Conservation (phyloP, 441 rosid species). For the Pelargonium myrrhifolium region DNA sequence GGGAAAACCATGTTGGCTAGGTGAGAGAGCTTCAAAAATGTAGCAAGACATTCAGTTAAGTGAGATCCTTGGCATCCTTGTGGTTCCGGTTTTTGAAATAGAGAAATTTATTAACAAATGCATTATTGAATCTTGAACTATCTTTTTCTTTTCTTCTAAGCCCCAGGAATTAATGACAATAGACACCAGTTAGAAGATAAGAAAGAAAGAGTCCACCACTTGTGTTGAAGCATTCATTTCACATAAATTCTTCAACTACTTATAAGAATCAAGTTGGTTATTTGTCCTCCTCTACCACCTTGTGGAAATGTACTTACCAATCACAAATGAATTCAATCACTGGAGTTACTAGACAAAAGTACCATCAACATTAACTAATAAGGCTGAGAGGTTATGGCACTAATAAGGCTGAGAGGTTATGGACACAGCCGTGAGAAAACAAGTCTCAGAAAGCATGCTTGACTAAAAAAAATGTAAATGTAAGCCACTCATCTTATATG, state of each 20-base stretch:
- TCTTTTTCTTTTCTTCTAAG: neutral
- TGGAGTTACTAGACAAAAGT: too few relatives aligned
- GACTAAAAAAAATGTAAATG: neutral
- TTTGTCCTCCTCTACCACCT: neutral
- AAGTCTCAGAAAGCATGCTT: neutral
- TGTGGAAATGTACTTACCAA: too few relatives aligned
- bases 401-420: too few relatives aligned
- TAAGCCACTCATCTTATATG: conserved; percentile 25
- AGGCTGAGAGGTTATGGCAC: too few relatives aligned
- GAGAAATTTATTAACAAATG: too few relatives aligned
- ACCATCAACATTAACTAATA: neutral
- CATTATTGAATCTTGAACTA: too few relatives aligned
- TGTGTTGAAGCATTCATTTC: neutral
- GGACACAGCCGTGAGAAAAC: neutral
- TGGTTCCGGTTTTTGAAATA: too few relatives aligned
- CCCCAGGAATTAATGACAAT: neutral
- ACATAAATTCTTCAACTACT: neutral
- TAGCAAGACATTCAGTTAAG: too few relatives aligned
- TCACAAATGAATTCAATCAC: too few relatives aligned
- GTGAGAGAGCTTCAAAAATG: too few relatives aligned
- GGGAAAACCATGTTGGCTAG: too few relatives aligned
- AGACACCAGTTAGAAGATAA: neutral
- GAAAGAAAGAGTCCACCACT: neutral
- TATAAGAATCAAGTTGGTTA: neutral
- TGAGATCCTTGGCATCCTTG: too few relatives aligned